Evolutionary conservation across 805 yeast genomes (phyloP).

Genomic region (Torulaspora microellipsoides): DNA sequence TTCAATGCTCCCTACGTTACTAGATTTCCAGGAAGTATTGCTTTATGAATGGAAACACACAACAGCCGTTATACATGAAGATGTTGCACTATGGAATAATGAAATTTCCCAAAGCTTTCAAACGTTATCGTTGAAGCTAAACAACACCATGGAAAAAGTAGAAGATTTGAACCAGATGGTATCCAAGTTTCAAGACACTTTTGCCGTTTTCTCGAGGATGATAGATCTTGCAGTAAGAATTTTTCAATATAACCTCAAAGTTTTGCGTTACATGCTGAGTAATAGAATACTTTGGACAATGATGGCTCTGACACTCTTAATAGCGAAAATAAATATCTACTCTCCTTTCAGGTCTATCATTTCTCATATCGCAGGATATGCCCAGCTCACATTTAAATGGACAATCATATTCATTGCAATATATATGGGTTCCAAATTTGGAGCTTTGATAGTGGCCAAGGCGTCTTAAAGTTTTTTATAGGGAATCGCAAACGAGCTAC

Average conservation of each 20-base stretch:
- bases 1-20: slow-evolving; percentile 21
- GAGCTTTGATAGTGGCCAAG: slow-evolving; percentile 8
- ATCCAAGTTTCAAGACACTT: slow-evolving; percentile 4
- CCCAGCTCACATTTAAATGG: slow-evolving; percentile 9
- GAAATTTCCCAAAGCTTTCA: slow-evolving; percentile 13
- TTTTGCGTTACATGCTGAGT: neutral
- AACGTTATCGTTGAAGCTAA: slow-evolving; percentile 12
- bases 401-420: slow-evolving; percentile 8
- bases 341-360: neutral
- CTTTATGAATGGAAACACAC: slow-evolving; percentile 13
- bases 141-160: slow-evolving; percentile 13
- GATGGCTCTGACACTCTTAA: neutral
- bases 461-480: no score
- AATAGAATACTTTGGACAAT: slow-evolving; percentile 5
- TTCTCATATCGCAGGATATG: neutral
- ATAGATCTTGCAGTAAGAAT: slow-evolving; percentile 2
- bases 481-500: no score
- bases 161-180: slow-evolving; percentile 13
- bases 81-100: slow-evolving; percentile 17
- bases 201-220: slow-evolving; percentile 3
- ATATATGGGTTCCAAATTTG: slow-evolving; percentile 13
- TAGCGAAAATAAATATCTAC: neutral
- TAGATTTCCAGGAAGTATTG: slow-evolving; percentile 29
- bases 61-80: slow-evolving; percentile 9
- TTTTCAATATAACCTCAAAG: neutral